Evolutionary conservation across 495 filamentous ascomycete genomes (phyloP).

Genomic region (Xylaria venustula): DNA sequence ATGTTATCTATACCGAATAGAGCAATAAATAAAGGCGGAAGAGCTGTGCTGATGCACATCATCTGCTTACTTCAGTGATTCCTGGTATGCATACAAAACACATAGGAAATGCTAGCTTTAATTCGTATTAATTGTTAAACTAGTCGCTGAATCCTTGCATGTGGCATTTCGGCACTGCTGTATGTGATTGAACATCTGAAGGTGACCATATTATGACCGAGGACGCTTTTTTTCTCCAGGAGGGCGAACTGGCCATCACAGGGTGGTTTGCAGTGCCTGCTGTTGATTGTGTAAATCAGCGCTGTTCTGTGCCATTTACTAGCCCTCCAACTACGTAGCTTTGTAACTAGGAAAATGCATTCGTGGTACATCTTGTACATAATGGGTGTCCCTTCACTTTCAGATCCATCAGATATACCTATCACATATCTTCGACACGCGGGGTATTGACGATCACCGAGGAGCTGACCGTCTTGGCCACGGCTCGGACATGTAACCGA

Average conservation of each 20-base stretch:
- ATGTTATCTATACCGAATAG: no score
- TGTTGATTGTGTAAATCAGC: background rate
- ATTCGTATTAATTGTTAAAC: background rate
- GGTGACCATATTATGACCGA: no score
- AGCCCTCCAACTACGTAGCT: background rate
- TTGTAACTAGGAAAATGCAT: background rate
- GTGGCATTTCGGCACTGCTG: background rate
- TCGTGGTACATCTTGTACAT: background rate
- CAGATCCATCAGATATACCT: background rate
- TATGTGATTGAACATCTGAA: no score
- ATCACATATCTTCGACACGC: background rate
- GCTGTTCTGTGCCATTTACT: background rate
- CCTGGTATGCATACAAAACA: no score
- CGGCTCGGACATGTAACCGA: slow-evolving; percentile 29
- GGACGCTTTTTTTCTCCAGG: no score
- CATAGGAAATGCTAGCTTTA: no score
- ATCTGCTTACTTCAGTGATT: no score
- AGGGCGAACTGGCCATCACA: no score
- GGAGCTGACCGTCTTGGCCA: slow-evolving; percentile 32
- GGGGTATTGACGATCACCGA: slow-evolving; percentile 9
- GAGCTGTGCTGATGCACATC: no score
- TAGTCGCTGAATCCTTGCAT: background rate
- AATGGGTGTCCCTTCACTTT: background rate
- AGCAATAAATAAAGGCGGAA: no score
- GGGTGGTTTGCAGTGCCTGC: no score